Evolutionary conservation across 2,329 filamentous ascomycete genomes (phyloP).

Genomic region (Cladophialophora psammophila): DNA sequence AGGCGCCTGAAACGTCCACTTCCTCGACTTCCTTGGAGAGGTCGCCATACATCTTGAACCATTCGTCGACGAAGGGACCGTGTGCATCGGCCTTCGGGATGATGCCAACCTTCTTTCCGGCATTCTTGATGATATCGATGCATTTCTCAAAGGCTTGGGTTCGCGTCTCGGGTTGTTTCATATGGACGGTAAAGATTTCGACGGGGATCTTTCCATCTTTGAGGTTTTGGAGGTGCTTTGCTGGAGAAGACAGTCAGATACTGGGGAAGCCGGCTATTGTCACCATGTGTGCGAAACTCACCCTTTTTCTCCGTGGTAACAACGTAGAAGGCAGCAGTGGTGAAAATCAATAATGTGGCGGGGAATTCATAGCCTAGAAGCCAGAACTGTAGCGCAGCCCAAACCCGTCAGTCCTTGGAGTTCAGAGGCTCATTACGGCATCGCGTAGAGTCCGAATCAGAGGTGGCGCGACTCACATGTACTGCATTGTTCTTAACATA

Average conservation of each 20-base stretch:
- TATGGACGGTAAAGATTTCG: slow-evolving; percentile 81
- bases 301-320: slow-evolving; percentile 98
- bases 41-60: slow-evolving; percentile 82
- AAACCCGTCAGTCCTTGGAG: not conserved
- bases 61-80: slow-evolving; percentile 94
- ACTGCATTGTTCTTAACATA: slow-evolving; percentile 97
- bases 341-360: slow-evolving; percentile 92
- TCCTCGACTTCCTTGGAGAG: slow-evolving; percentile 86
- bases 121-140: slow-evolving; percentile 82
- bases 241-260: slow-evolving; percentile 55
- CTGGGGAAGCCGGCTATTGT: slow-evolving; percentile 47
- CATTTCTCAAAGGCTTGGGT: slow-evolving; percentile 87
- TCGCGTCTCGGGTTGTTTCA: slow-evolving; percentile 91
- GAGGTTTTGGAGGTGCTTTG: slow-evolving; percentile 89
- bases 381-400: slow-evolving; percentile 75
- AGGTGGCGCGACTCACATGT: slow-evolving; percentile 70
- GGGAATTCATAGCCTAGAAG: slow-evolving; percentile 98
- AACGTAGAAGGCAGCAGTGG: slow-evolving; percentile 84
- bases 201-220: slow-evolving; percentile 92
- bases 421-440: not conserved
- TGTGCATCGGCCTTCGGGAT: slow-evolving; percentile 82
- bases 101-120: slow-evolving; percentile 90
- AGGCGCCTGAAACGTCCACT: slow-evolving; percentile 80
- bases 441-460: not conserved
- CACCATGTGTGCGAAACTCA: slow-evolving; percentile 48